Percentiles rank a stretch among this genome's conserved stretches.
Evolutionary conservation across 176 grass and related monocot genomes (phyloP).

Genomic region (Cenchrus americanus): DNA sequence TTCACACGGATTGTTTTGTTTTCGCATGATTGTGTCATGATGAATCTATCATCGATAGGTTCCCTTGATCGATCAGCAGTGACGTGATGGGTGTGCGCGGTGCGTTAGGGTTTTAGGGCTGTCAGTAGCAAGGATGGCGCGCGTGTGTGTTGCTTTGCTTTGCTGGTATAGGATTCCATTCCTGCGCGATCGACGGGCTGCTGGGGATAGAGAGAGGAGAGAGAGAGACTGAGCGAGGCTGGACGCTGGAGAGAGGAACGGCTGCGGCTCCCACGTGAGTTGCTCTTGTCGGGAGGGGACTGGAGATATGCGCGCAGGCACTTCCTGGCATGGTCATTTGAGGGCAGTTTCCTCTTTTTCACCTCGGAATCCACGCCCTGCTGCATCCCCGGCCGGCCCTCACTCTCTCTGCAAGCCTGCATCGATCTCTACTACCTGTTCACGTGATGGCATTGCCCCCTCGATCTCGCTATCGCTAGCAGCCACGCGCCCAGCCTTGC

Average conservation of each 20-base stretch:
- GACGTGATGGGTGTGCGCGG: conserved; percentile 12
- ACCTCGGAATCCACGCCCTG: conserved; percentile 65
- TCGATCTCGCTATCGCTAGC: not conserved
- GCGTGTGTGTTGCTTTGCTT: conserved; percentile 2
- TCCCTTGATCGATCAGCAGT: not conserved
- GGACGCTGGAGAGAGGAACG: too few species aligned
- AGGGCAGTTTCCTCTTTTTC: conserved; percentile 47
- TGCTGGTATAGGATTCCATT: conserved; percentile 55
- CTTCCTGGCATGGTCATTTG: conserved; percentile 58
- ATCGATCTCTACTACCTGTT: conserved; percentile 54
- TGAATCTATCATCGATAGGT: not conserved
- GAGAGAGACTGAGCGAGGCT: too few species aligned
- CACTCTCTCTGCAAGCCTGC: conserved; percentile 41
- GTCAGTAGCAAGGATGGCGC: not conserved
- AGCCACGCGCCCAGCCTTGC: not conserved
- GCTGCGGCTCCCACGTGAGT: conserved; percentile 74
- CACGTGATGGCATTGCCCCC: conserved; percentile 70
- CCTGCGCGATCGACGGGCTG: not conserved
- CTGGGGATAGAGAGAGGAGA: not conserved
- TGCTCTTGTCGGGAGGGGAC: conserved; percentile 59
- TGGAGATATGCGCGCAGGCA: conserved; percentile 54
- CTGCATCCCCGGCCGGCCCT: not conserved
- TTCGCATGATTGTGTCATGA: conserved; percentile 66
- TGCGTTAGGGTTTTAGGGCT: conserved; percentile 44
- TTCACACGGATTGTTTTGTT: not conserved